Conservation (phyloP, 352 stramenopile genomes). For the Halophytophthora polymorphica region DNA sequence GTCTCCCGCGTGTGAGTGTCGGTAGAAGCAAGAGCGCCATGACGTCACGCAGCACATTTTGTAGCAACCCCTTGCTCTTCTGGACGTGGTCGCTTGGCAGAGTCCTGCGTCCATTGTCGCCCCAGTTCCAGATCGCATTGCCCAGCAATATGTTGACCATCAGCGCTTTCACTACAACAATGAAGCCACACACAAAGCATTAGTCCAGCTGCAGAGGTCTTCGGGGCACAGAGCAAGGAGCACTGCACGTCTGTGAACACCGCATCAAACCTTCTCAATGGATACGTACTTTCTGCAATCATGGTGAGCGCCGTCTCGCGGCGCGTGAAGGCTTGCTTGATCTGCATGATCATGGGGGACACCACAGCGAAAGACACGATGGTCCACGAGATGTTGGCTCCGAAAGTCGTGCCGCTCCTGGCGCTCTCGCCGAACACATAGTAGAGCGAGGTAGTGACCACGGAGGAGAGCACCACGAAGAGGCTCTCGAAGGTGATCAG, state of each 20-base stretch:
- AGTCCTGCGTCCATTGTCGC: slow-evolving; percentile 38
- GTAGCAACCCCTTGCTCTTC: slow-evolving; percentile 44
- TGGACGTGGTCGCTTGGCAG: slow-evolving; percentile 34
- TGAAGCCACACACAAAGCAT: neutral
- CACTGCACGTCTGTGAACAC: too few species aligned
- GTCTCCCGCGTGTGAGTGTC: slow-evolving; percentile 48
- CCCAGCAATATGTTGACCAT: slow-evolving; percentile 57
- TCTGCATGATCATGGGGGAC: slow-evolving; percentile 88
- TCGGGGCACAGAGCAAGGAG: too few species aligned
- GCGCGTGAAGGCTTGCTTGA: slow-evolving; percentile 74
- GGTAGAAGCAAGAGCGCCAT: slow-evolving; percentile 44
- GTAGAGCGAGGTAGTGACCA: slow-evolving; percentile 64
- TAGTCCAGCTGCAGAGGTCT: neutral
- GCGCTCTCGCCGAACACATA: slow-evolving; percentile 53
- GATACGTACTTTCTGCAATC: too few species aligned
- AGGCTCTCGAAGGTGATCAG: slow-evolving; percentile 78
- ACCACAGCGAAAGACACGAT: slow-evolving; percentile 81
- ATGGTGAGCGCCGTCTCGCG: slow-evolving; percentile 71
- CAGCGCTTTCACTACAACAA: slow-evolving; percentile 43
- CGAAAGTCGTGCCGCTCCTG: slow-evolving; percentile 40
- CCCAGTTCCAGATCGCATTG: slow-evolving; percentile 70
- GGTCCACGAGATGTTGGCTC: slow-evolving; percentile 83
- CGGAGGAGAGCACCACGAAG: slow-evolving; percentile 61
- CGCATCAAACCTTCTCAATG: too few species aligned
- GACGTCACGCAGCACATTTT: slow-evolving; percentile 28